Evolutionary conservation across 1,139 yeast species (phyloP).

Genomic region (Kodamaea derodonti): DNA sequence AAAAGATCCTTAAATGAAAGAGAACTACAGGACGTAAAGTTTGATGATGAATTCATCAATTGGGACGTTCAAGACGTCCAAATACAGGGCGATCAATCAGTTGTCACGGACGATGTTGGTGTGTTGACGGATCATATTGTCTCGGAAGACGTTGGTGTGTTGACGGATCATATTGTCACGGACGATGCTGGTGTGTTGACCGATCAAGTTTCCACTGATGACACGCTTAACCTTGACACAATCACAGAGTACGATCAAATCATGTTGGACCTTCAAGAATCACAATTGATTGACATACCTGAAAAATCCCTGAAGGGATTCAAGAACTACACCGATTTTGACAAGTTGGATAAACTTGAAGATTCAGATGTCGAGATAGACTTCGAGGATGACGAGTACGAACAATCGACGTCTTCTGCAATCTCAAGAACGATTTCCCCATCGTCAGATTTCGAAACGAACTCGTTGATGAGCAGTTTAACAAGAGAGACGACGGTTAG

Average conservation of each 20-base stretch:
- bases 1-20: constrained; percentile 30
- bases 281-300: background rate
- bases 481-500: constrained; percentile 46
- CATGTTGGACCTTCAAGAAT: background rate
- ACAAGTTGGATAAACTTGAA: constrained; percentile 15
- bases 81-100: background rate
- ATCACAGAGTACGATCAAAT: background rate
- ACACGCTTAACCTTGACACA: background rate
- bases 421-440: constrained; percentile 43
- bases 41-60: background rate
- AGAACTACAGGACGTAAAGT: background rate
- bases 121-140: background rate
- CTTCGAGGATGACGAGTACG: constrained; percentile 27
- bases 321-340: constrained; percentile 15
- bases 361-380: constrained; percentile 18
- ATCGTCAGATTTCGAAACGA: constrained; percentile 29
- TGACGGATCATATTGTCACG: background rate
- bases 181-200: background rate
- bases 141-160: background rate
- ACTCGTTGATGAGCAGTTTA: constrained; percentile 36
- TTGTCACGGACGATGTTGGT: background rate
- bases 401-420: constrained; percentile 21
- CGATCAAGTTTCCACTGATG: background rate
- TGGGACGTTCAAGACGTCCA: background rate
- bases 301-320: constrained; percentile 1